phyloP scores from a whole-genome alignment of 2,329 filamentous ascomycete species.

The Nemania bipapillata region DNA sequence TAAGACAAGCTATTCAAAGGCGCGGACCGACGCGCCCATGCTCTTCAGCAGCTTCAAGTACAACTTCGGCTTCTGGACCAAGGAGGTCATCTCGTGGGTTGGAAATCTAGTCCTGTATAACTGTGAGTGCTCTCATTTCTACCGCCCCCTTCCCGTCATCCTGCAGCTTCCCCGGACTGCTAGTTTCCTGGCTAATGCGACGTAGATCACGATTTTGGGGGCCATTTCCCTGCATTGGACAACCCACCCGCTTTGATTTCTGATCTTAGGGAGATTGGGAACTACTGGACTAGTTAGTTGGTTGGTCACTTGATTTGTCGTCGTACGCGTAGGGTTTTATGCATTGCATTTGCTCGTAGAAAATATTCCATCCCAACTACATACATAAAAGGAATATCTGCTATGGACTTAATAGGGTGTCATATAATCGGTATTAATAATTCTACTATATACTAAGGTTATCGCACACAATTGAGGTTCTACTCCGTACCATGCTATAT shows the following conservation, averaged over 20 bases:
- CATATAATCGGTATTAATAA: too few species aligned
- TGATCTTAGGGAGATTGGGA: conserved; percentile 7
- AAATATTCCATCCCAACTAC: neutral
- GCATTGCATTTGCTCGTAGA: neutral
- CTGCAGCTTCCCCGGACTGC: too few species aligned
- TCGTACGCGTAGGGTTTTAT: neutral
- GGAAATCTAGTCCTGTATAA: neutral
- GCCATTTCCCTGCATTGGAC: conserved; percentile 3
- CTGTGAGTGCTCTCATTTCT: neutral
- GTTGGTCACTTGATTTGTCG: neutral
- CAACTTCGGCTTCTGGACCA: neutral
- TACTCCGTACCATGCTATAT: too few species aligned
- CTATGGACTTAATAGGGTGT: neutral
- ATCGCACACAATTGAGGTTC: too few species aligned
- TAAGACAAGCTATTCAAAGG: neutral
- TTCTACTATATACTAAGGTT: too few species aligned
- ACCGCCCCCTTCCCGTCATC: too few species aligned
- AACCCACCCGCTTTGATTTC: neutral
- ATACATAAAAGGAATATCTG: neutral
- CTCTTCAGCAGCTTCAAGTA: conserved; percentile 5
- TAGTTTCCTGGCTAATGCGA: neutral
- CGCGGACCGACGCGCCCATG: neutral
- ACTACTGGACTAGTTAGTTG: neutral
- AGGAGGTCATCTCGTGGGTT: neutral
- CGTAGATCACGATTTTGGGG: conserved; percentile 4